Evolutionary conservation across 305 asterid species (phyloP).

Genomic region (Fraxinus ornus): DNA sequence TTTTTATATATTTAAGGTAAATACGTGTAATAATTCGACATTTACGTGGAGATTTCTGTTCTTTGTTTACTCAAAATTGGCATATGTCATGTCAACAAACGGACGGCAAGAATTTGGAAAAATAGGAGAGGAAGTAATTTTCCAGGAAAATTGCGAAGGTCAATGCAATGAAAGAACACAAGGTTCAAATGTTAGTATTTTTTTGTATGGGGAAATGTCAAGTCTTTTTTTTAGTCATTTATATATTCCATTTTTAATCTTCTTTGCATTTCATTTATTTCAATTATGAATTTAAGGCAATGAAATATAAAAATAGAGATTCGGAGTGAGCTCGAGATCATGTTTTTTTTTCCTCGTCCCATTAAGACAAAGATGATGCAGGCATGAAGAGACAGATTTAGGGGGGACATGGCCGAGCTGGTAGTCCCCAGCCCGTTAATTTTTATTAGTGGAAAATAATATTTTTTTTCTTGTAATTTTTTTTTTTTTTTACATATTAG

Average conservation of each 20-base stretch:
- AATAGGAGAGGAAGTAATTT: neutral
- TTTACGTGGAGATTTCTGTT: neutral
- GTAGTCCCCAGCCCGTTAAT: too few relatives aligned
- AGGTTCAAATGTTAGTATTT: neutral
- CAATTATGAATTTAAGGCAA: neutral
- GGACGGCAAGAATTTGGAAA: neutral
- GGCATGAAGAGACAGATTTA: too few relatives aligned
- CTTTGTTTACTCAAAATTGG: neutral
- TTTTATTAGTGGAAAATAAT: too few relatives aligned
- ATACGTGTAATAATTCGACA: neutral
- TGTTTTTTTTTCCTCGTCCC: neutral
- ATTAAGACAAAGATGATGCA: neutral
- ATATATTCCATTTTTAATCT: too few relatives aligned
- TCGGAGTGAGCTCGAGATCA: neutral
- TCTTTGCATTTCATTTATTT: neutral
- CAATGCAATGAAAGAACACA: neutral
- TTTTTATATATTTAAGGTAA: neutral
- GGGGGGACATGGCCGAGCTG: too few relatives aligned
- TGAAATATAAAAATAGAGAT: neutral
- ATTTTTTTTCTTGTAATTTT: too few relatives aligned
- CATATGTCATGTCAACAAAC: neutral
- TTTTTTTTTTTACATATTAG: too few relatives aligned
- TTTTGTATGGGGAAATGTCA: neutral
- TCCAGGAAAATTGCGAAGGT: neutral
- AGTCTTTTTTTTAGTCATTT: neutral